Evolutionary conservation across 208 protist genomes (phyloP).

Genomic region (Spongospora subterranea): DNA sequence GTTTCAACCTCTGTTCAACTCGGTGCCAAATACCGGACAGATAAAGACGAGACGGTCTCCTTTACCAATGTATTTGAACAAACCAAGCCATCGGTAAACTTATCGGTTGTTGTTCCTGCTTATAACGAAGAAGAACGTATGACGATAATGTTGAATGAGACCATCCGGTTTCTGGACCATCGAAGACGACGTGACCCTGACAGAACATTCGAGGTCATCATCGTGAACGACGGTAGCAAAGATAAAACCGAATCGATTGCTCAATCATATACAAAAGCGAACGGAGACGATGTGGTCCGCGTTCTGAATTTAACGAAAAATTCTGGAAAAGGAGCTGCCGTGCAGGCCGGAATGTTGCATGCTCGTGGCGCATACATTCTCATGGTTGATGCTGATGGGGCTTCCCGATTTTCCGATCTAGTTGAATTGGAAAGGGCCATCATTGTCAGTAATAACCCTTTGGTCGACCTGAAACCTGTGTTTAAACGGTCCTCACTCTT

Average conservation of each 20-base stretch:
- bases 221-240: slow-evolving; percentile 66
- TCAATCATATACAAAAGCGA: not conserved
- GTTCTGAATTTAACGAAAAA: slow-evolving; percentile 57
- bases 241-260: slow-evolving; percentile 59
- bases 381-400: slow-evolving; percentile 68
- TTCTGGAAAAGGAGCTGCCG: slow-evolving; percentile 63
- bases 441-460: not conserved
- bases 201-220: slow-evolving; percentile 61
- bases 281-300: slow-evolving; percentile 12
- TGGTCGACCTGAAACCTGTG: not conserved
- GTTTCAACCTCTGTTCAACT: not conserved
- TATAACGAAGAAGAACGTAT: slow-evolving; percentile 66
- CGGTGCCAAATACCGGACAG: not conserved
- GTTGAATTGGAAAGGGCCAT: slow-evolving; percentile 50
- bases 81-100: slow-evolving; percentile 11
- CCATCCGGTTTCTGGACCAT: slow-evolving; percentile 58
- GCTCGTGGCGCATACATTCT: slow-evolving; percentile 58
- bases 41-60: not conserved
- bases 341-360: slow-evolving; percentile 63
- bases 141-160: slow-evolving; percentile 56
- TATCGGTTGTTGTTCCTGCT: slow-evolving; percentile 66
- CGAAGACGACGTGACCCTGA: not conserved
- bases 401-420: slow-evolving; percentile 56
- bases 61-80: slow-evolving; percentile 4
- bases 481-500: not conserved